Base-by-base conservation (phyloP, 805 yeast species). In the Metschnikowia reukaufii region DNA sequence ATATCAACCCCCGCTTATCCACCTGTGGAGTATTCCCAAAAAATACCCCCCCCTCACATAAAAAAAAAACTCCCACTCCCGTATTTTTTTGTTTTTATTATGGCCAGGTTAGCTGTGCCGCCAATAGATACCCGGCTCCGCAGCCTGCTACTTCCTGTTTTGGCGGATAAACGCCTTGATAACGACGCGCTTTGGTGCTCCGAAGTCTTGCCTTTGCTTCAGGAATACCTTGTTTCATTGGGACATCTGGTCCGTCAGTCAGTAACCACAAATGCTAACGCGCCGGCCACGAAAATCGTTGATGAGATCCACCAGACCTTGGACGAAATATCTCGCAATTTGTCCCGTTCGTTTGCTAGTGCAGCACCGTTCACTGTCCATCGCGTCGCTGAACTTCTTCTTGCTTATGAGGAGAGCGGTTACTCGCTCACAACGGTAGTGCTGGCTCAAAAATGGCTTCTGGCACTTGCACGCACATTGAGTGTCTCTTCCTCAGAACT, bases 341-440 rank as follows among this genome's bases (percentile, higher is more conserved):
- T 71, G 47, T 47, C 54, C 21, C 69, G 64, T 25, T 65, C 66
- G 39, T 57, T 70, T 31, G 37, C 46, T 15, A 57, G 57, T 47
- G 44, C 45, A 5, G 56, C 59, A 9, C 59, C 59, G 6, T 55
- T 51, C 39, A 55, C 59, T 2, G 29, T 55, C n/a, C 52, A 42
- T 23, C 49, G 59, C 19, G 47, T 54, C 16, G 50, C 54, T 2
- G 59, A 55, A 38, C 37, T 55, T n/a, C 33, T 54, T 7, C 48
- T 55, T 17, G 30, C 43, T 20, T 47, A 48, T 30, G 47, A 32
- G 1, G 47, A 44, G 3, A 54, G 59, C 42, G 58, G 57, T 4
- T 54, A 55, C 41, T 40, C 49, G 31, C 42, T 55, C 20, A 16
- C 42, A 16, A 48, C 48, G 5, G 46, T 50, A 4, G 39, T 32